Evolutionary conservation across 2,329 filamentous ascomycete species (phyloP).

Genomic region (Neurospora crassa): DNA sequence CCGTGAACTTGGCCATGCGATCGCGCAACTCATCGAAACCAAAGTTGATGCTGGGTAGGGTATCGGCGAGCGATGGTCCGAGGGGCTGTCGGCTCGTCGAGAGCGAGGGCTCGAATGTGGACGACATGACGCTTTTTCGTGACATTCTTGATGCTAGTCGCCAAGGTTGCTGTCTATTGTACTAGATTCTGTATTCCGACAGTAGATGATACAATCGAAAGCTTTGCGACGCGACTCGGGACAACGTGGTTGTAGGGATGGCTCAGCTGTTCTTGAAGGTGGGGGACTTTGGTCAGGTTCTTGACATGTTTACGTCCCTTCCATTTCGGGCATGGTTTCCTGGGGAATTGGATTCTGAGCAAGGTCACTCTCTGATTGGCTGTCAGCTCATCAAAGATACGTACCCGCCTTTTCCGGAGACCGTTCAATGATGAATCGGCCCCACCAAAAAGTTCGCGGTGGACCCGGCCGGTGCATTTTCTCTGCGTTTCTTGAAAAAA

Average conservation of each 20-base stretch:
- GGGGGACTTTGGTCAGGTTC: neutral
- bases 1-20: conserved; percentile 87
- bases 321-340: conserved; percentile 15
- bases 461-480: neutral
- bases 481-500: neutral
- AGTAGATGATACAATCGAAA: neutral
- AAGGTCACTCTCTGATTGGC: neutral
- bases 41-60: conserved; percentile 84
- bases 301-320: conserved; percentile 16
- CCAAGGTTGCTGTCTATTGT: neutral
- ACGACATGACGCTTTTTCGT: conserved; percentile 34
- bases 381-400: neutral
- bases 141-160: neutral
- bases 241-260: neutral
- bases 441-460: neutral
- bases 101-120: conserved; percentile 59
- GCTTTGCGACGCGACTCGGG: neutral
- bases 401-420: neutral
- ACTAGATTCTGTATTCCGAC: neutral
- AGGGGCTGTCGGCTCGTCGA: conserved; percentile 54
- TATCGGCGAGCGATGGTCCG: conserved; percentile 61
- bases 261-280: conserved; percentile 1
- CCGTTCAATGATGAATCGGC: neutral
- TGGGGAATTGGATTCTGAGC: conserved; percentile 4
- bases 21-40: conserved; percentile 92